Base-by-base conservation (phyloP, 2,329 filamentous ascomycete genomes). In the Stenocarpella maydis region DNA sequence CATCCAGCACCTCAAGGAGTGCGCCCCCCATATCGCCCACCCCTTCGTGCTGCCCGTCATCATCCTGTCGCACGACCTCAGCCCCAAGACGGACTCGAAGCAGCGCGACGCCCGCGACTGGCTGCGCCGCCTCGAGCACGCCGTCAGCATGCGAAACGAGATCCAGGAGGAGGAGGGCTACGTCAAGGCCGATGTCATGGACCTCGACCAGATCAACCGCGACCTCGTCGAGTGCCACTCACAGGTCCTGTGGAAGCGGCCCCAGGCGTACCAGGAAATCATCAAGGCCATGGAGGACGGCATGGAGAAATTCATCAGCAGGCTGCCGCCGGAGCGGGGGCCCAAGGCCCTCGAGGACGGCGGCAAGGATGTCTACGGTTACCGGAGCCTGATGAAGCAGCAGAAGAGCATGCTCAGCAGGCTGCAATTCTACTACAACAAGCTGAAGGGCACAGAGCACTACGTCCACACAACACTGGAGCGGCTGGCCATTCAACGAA, bases 171-270 rank as follows among this genome's bases (percentile, higher is more conserved):
- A 81, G 61, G 87, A 88, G 75, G 81, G 81, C 72, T 88, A 88
- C 74, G 82, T 89, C 70, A 76, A 75, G 68, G 82, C 85, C 67
- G 80, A 82, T 50, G 83, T 83, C 9, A 79, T 90, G 55, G 86
- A 90, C 72, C 80, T 90, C 2, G 88, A 90, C 74, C 83, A 84
- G 67, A 82, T 90, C 76, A 90, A 87, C 75, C 82, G 86, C 34
- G 87, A 90, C 74, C 80, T 90, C 53, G 88, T 90, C 71, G 88
- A 90, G 78, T 90, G 88, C 73, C 87, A 90, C 75, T 84, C 85
- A 0, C 86, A 88, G 73, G 87, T 89, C 37, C 80, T 90, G 72
- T 90, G 87, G 87, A 89, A 89, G 77, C 81, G 88, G 41, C 88
- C 88, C 1, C 86, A 88, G 77, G 87, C 88, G 1, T 90, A 89